phyloP scores from a whole-genome alignment of 306 rosid genomes.

The Morella rubra region DNA sequence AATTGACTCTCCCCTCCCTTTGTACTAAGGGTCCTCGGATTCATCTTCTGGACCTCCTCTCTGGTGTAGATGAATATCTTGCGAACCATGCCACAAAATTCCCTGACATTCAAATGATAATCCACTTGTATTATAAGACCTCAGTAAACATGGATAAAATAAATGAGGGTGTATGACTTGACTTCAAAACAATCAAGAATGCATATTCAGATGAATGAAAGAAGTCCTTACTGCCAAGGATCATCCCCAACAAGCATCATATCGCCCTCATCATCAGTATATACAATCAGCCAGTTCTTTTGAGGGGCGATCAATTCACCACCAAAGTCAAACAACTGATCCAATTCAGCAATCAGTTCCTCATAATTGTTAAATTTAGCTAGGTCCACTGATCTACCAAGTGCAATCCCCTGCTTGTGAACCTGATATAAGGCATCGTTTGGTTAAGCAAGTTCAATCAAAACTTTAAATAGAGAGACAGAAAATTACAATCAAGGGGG shows the following conservation, averaged over 20 bases:
- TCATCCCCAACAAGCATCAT: slow-evolving; percentile 99
- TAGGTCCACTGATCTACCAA: slow-evolving; percentile 95
- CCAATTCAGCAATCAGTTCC: slow-evolving; percentile 77
- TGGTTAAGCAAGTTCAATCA: slow-evolving; percentile 4
- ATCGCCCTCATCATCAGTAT: slow-evolving; percentile 89
- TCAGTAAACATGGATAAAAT: neutral
- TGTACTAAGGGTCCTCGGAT: slow-evolving; percentile 59
- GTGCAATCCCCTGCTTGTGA: slow-evolving; percentile 96
- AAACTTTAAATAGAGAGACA: neutral
- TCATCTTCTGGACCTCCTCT: slow-evolving; percentile 96
- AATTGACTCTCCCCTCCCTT: slow-evolving; percentile 59
- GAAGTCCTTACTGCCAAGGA: slow-evolving; percentile 90
- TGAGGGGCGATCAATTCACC: slow-evolving; percentile 68
- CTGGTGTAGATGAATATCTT: slow-evolving; percentile 83
- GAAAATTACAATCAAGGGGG: neutral
- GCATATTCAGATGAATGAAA: slow-evolving; percentile 8
- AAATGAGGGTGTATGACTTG: neutral
- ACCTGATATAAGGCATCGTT: slow-evolving; percentile 56
- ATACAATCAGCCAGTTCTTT: slow-evolving; percentile 85
- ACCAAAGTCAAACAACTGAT: slow-evolving; percentile 73
- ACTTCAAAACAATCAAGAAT: neutral
- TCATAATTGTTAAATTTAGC: slow-evolving; percentile 72
- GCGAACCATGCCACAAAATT: slow-evolving; percentile 88
- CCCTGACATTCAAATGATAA: slow-evolving; percentile 46
- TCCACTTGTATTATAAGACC: slow-evolving; percentile 7